Base-by-base conservation (phyloP, 2,329 filamentous ascomycete species). In the Cladophialophora chaetospira region DNA sequence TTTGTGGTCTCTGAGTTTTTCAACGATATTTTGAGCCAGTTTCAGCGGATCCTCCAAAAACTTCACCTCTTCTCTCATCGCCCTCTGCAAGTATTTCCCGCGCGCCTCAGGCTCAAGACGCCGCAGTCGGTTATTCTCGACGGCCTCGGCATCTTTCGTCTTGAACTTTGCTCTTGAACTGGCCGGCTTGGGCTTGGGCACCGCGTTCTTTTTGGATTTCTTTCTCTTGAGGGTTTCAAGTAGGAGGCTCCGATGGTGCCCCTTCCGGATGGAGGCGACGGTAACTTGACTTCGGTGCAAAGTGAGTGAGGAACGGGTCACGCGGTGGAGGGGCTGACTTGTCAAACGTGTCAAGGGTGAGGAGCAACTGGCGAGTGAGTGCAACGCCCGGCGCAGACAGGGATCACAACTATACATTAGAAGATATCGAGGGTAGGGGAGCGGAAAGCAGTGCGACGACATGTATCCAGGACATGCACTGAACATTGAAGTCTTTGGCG, bases 1-100 rank as follows among this genome's bases (percentile, higher is more conserved):
- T 28, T 85, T 77, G 38, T 81, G 81, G 57, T 81, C 79, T 4
- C 70, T 70, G 45, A 97, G 75, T 15, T 84, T 76, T 47, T 77
- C 76, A 51, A 77, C 77, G 38, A 96, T 85, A 51, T 87, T 84
- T 33, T 87, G 75, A 35, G 85, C 86, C 57, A 97, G 81, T 65
- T 87, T 85, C 61, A 87, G 78, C 1, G 89, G 88, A 69, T 97
- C 91, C 19, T 46, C 46, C 33, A 65, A 45, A 19, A 45, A 65
- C 38, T 61, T 51, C 9, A 57, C 48, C 36, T 63, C 63, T 23
- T 45, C 43, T 21, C 29, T 53, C 29, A 55, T 49, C n/a, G 46
- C 38, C 40, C 56, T 56, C 9, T 60, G 35, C 40, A 55, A 29
- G 44, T 60, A 45, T n/a, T 43, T 43, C 44, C 36, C 26, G 29